Evolutionary conservation across 2,329 filamentous ascomycete genomes (phyloP), one percentile per base, ranked within the genome.

Genomic region (Trichoderma polysporum): DNA sequence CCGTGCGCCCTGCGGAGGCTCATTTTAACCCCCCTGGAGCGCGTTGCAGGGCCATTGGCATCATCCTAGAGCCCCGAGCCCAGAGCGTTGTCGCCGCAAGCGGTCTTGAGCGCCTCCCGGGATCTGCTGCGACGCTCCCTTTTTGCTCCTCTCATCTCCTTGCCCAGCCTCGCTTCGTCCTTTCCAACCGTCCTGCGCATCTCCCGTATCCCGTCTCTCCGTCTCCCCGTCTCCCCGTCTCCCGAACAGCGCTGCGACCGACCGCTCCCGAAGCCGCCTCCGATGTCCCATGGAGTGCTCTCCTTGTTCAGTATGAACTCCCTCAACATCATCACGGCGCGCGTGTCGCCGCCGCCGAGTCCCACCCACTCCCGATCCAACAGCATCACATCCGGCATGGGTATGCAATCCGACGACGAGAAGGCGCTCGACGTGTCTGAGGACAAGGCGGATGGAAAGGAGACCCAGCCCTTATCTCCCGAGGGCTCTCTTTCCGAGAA

Each of bases 271-370:
- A 37, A 58, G 39, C 45, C 66, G 66, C 66, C 60, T 47, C 66
- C 22, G 25, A 68, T 68, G 66, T 59, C 66, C 66, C 80, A 87
- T 89, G 87, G 87, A 85, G 84, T 80, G 78, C 79, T 78, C 74
- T 78, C 78, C 74, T 73, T 76, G 74, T 64, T 67, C 84, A 91
- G 86, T 82, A 97, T 97, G 94, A 97, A 97, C 89, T 97, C 94
- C 75, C 85, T 97, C 84, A 97, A 95, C 83, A 92, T 97, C 79
- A 88, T 97, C 79, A 95, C 93, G 76, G 89, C 92, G 78, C 90
- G 91, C 82, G 91, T 94, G 78, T 88, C 88, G 73, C 86, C 87
- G 71, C 79, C 86, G 64, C 80, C 86, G 68, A 87, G 83, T 72
- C 83, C 86, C 37, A 76, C 78, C 52, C 83, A 86, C 65, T 84